phyloP scores from a whole-genome alignment of 257 asterid genomes.

The Knoxia roxburghii region DNA sequence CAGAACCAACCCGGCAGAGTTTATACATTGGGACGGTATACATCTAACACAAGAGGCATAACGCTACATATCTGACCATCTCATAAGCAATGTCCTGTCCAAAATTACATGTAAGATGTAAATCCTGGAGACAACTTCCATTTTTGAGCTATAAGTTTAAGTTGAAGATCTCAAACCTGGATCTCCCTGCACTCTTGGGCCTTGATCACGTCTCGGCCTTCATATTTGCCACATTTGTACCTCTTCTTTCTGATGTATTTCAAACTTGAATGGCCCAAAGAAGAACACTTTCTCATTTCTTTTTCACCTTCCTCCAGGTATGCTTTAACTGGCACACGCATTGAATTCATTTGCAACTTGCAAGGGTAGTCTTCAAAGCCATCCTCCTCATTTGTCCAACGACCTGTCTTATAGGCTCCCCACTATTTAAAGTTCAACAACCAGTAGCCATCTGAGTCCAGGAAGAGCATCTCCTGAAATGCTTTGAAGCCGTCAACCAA shows the following conservation, averaged over 20 bases:
- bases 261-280: too few species aligned
- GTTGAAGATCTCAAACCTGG: too few species aligned
- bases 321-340: slow-evolving; percentile 51
- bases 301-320: slow-evolving; percentile 53
- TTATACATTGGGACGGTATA: slow-evolving; percentile 32
- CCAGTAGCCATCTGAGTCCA: slow-evolving; percentile 75
- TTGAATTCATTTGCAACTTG: slow-evolving; percentile 55
- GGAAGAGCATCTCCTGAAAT: slow-evolving; percentile 49
- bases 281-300: too few species aligned
- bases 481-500: slow-evolving; percentile 47
- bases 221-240: too few species aligned
- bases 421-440: slow-evolving; percentile 49
- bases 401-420: slow-evolving; percentile 47
- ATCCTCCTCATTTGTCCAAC: slow-evolving; percentile 48
- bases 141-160: too few species aligned
- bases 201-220: too few species aligned
- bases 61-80: slow-evolving; percentile 15
- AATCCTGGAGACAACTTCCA: too few species aligned
- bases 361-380: slow-evolving; percentile 57
- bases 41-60: slow-evolving; percentile 28
- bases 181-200: too few species aligned
- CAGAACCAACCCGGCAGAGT: slow-evolving; percentile 15
- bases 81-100: slow-evolving; percentile 4
- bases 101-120: not conserved
- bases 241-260: too few species aligned